Evolutionary conservation across 208 protist genomes (phyloP), one percentile per base, ranked within the genome.

Genomic region (Tritrichomonas foetus): DNA sequence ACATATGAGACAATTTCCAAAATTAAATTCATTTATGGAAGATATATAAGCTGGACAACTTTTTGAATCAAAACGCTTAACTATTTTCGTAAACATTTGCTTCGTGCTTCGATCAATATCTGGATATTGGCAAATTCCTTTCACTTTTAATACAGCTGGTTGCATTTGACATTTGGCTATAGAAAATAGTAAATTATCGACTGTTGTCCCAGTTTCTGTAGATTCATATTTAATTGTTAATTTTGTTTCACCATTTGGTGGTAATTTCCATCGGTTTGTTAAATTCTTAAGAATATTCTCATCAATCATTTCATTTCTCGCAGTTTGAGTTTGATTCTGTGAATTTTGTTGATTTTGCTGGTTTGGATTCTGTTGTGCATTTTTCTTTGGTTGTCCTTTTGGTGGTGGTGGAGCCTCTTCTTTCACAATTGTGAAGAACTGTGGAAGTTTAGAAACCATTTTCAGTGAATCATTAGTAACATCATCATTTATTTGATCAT

Each of bases 61-160:
- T 50, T 89, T 89, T 39, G 78, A 49, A 39, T 89, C 78, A 36
- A 55, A 89, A 27, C n/a, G 25, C 30, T 89, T 89, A 33, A 89
- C 14, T 1, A 89, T 27, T n/a, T 89, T 89, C 1, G 41, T 13
- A 49, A 57, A 89, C 22, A 89, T 89, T 5, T 11, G 3, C 39
- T 89, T 89, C 27, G 27, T 14, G 8, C 13, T 57, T 11, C 44
- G 5, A 22, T 89, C 78, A 57, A 89, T 57, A 3, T 44, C 41
- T 36, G 78, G 78, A 53, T 53, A 50, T 13, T 3, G 3, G 1
- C n/a, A 89, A 33, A 57, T 9, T 33, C n/a, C 47, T 61, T 57
- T 61, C 16, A 89, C 78, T 89, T 89, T 89, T 5, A 89, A n/a
- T 5, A 22, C 11, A 16, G 47, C 41, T 39, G 78, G 78, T 22